phyloP scores from a whole-genome alignment of 2,329 filamentous ascomycete genomes.

The Neoascochyta sp. region DNA sequence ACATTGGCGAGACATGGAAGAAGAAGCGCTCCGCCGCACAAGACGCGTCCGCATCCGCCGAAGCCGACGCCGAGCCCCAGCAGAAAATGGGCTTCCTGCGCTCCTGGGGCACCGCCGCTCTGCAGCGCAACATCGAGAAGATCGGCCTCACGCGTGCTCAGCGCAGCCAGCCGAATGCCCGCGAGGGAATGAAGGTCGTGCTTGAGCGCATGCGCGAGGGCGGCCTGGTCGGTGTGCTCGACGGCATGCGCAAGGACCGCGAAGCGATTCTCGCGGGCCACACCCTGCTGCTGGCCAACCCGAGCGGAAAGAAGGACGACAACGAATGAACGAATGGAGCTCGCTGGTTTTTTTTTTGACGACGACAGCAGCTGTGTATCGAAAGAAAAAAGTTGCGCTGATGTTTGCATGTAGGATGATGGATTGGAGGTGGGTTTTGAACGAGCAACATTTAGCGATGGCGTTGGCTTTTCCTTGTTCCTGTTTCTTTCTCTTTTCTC shows the following conservation, averaged over 20 bases:
- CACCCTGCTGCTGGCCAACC: slow-evolving; percentile 11
- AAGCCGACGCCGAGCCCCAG: slow-evolving; percentile 43
- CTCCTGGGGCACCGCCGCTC: slow-evolving; percentile 64
- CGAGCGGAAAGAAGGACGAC: slow-evolving; percentile 9
- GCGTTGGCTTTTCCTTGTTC: slow-evolving; percentile 25
- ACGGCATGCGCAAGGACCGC: slow-evolving; percentile 64
- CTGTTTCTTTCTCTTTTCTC: slow-evolving; percentile 14
- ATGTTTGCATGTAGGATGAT: slow-evolving; percentile 3
- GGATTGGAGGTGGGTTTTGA: slow-evolving; percentile 9
- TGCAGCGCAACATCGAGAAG: slow-evolving; percentile 75
- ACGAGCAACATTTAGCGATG: slow-evolving; percentile 28
- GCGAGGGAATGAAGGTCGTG: slow-evolving; percentile 79
- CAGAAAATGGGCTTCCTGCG: slow-evolving; percentile 56
- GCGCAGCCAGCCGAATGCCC: slow-evolving; percentile 73
- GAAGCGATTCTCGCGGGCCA: slow-evolving; percentile 38
- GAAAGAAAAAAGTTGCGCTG: not conserved
- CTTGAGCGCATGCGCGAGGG: slow-evolving; percentile 66
- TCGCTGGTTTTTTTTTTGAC: too few relatives aligned
- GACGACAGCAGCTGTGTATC: not conserved
- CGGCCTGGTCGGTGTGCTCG: slow-evolving; percentile 65
- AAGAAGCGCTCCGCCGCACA: slow-evolving; percentile 45
- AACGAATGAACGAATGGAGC: slow-evolving; percentile 14
- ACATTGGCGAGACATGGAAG: slow-evolving; percentile 64
- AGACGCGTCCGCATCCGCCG: slow-evolving; percentile 27
- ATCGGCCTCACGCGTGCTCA: slow-evolving; percentile 74